phyloP scores from a whole-genome alignment of 1,139 yeast genomes.

The Taphrina deformans region DNA sequence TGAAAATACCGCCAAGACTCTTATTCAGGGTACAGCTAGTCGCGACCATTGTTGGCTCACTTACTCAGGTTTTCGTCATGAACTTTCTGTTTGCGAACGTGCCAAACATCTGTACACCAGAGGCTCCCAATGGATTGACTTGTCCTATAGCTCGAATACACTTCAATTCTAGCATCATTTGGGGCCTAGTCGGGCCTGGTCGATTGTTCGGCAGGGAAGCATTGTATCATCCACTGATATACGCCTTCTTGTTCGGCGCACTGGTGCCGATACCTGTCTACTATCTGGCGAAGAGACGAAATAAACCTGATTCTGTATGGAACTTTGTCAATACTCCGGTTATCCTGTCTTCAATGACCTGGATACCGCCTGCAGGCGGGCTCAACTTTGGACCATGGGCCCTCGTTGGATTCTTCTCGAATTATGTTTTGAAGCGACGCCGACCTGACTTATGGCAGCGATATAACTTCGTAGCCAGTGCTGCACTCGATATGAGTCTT shows the following conservation, averaged over 20 bases:
- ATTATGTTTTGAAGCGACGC: slow-evolving; percentile 53
- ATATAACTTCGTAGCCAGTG: slow-evolving; percentile 60
- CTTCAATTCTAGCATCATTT: slow-evolving; percentile 53
- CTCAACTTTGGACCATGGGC: slow-evolving; percentile 54
- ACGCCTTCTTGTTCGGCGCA: slow-evolving; percentile 58
- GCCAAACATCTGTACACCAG: slow-evolving; percentile 43
- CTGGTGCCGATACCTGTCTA: slow-evolving; percentile 52
- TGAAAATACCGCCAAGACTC: slow-evolving; percentile 62
- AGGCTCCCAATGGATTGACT: slow-evolving; percentile 46
- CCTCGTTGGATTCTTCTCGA: slow-evolving; percentile 54
- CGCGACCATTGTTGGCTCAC: slow-evolving; percentile 42
- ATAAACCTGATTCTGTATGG: slow-evolving; percentile 15
- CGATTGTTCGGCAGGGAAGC: slow-evolving; percentile 47
- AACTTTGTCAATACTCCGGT: slow-evolving; percentile 52
- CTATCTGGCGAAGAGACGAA: slow-evolving; percentile 39
- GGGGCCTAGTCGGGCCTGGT: slow-evolving; percentile 63
- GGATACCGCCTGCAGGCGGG: slow-evolving; percentile 58
- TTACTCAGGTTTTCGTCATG: slow-evolving; percentile 56
- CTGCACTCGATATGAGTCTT: slow-evolving; percentile 59
- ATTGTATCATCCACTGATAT: slow-evolving; percentile 39
- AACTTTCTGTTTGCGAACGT: slow-evolving; percentile 56
- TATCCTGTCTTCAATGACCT: slow-evolving; percentile 55
- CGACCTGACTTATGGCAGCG: slow-evolving; percentile 62
- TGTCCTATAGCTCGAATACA: slow-evolving; percentile 48
- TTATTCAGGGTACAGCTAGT: slow-evolving; percentile 57